phyloP scores from a whole-genome alignment of 441 rosid species.

The Capsella rubella region DNA sequence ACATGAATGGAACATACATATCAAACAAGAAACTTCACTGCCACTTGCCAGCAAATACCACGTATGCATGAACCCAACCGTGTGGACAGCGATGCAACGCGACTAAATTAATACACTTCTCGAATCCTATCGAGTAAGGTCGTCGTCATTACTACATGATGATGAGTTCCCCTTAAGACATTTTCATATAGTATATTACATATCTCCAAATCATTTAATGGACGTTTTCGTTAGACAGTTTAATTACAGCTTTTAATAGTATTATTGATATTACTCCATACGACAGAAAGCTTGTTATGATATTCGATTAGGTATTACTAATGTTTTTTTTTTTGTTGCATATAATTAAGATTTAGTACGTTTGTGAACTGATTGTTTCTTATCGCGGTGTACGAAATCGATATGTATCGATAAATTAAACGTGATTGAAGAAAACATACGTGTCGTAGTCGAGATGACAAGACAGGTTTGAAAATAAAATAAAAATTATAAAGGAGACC shows the following conservation, averaged over 20 bases:
- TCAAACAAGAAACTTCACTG: conserved; percentile 45
- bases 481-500: not conserved
- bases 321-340: not conserved
- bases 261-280: not conserved
- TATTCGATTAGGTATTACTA: no score
- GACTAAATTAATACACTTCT: conserved; percentile 21
- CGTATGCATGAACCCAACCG: conserved; percentile 44
- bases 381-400: not conserved
- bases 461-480: conserved; percentile 1
- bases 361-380: conserved; percentile 6
- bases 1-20: conserved; percentile 42
- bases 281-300: not conserved
- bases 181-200: not conserved
- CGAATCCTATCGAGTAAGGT: conserved; percentile 19
- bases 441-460: conserved; percentile 37
- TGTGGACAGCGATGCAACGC: conserved; percentile 50
- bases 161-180: not conserved
- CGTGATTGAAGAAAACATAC: conserved; percentile 12
- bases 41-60: conserved; percentile 46
- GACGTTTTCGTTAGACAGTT: conserved; percentile 9
- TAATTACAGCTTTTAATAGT: conserved; percentile 11
- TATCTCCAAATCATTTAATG: not conserved
- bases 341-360: not conserved
- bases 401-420: conserved; percentile 1
- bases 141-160: conserved; percentile 5